A percentile compares a stretch with the other conserved stretches of the same genome.
Conservation (phyloP, 2,329 filamentous ascomycete species). For the Fusarium gaditjirri region DNA sequence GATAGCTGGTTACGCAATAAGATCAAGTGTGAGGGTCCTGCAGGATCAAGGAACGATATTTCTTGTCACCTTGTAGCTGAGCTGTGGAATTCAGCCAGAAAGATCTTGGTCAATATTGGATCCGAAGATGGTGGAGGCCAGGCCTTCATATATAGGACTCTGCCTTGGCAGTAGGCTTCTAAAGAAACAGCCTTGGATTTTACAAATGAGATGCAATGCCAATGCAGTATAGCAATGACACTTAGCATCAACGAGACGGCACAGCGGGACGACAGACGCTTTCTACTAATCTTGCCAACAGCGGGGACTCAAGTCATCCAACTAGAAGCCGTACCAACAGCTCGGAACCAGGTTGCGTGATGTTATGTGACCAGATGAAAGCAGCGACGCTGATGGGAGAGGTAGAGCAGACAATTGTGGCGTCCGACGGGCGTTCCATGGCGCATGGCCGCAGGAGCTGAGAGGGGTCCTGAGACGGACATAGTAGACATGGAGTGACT, state of each 20-base stretch:
- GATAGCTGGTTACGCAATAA: neutral
- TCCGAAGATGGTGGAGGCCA: neutral
- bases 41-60: neutral
- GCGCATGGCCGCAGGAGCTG: slow-evolving; percentile 12
- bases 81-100: neutral
- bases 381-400: slow-evolving; percentile 8
- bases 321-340: slow-evolving; percentile 30
- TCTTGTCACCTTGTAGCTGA: neutral
- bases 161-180: neutral
- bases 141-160: neutral
- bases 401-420: slow-evolving; percentile 22
- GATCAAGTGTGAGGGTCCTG: neutral
- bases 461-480: slow-evolving; percentile 7
- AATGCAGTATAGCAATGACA: neutral
- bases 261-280: slow-evolving; percentile 1
- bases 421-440: slow-evolving; percentile 20
- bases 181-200: neutral
- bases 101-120: neutral
- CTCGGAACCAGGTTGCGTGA: slow-evolving; percentile 24
- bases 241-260: neutral
- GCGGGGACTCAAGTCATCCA: slow-evolving; percentile 12
- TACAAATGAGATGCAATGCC: neutral
- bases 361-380: slow-evolving; percentile 22
- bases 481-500: neutral
- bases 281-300: slow-evolving; percentile 24